phyloP scores from a whole-genome alignment of 805 yeast species.

The Maudiozyma saulgeensis region DNA sequence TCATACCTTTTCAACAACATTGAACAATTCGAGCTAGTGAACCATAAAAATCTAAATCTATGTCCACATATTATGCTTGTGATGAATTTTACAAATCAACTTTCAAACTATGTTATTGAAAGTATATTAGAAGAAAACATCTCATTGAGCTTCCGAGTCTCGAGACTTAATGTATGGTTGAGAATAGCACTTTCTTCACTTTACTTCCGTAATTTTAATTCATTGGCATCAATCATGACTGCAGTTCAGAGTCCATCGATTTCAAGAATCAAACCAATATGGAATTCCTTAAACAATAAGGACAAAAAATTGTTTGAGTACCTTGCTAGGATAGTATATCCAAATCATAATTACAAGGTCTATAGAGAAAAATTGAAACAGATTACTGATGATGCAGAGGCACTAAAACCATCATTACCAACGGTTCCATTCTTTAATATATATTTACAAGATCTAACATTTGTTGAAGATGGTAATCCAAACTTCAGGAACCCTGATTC shows the following conservation, averaged over 20 bases:
- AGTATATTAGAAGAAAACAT: conserved; percentile 47
- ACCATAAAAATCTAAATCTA: conserved; percentile 46
- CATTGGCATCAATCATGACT: conserved; percentile 70
- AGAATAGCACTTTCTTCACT: conserved; percentile 64
- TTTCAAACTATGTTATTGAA: conserved; percentile 66
- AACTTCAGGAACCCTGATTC: conserved; percentile 52
- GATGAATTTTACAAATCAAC: conserved; percentile 56
- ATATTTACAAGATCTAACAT: conserved; percentile 69
- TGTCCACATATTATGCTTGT: conserved; percentile 59
- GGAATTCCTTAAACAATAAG: conserved; percentile 51
- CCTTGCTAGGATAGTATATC: conserved; percentile 59
- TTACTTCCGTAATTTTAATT: conserved; percentile 66
- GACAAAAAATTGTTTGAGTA: conserved; percentile 55
- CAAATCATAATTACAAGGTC: conserved; percentile 60
- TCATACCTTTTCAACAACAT: conserved; percentile 55
- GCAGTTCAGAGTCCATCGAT: conserved; percentile 64
- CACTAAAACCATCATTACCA: conserved; percentile 36
- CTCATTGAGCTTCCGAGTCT: conserved; percentile 39
- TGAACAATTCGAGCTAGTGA: conserved; percentile 54
- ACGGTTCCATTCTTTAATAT: conserved; percentile 69
- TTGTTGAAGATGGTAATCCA: conserved; percentile 74
- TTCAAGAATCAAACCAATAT: conserved; percentile 50
- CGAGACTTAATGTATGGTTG: conserved; percentile 58
- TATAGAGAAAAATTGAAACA: conserved; percentile 56
- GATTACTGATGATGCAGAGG: conserved; percentile 35